Evolutionary conservation across 2,329 filamentous ascomycete genomes (phyloP), one percentile per base, ranked within the genome.

Genomic region (Alternaria gaisen): DNA sequence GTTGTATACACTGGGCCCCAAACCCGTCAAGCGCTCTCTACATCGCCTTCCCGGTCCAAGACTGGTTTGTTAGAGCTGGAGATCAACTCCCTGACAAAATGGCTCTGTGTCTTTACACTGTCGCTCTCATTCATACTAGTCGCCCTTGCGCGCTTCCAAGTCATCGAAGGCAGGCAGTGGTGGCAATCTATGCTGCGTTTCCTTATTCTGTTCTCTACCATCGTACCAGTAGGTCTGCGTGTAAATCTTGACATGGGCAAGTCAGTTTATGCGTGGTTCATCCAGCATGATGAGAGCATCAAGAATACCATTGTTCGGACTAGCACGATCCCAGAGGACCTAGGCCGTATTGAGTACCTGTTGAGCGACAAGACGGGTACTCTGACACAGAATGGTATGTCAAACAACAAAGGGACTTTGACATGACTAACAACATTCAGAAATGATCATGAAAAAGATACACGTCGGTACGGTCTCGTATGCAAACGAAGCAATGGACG

Each of bases 101-200:
- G 98, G 51, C 84, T 99, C 2, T 99, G 95, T 72, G 88, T 90
- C 7, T 84, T 99, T 61, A 99, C 95, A 0, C 83, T 98, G 1
- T 88, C 91, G 0, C 83, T 99, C 4, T 98, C 94, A 0, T 85
- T 97, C 64, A 85, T 97, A 42, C 86, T 99, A 9, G 95, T 99
- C 5, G 93, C 92, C 0, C 81, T 98, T 2, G 90, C 97, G 77
- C 90, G 92, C 0, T 95, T 97, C 65, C 84, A 89, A 9, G 74
- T 73, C n/a, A 87, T 87, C 2, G 83, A 88, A 55, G 87, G 85
- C 20, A 86, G 87, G 55, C 82, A 86, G 24, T 99, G 95, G 95
- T 99, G 98, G 78, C 89, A 98, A 68, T 94, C 96, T 66, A 97
- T 98, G 72, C 95, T 97, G 89, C 90, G 94, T n/a, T 99, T 98